Evolutionary conservation across 2,329 filamentous ascomycete species (phyloP).

Genomic region (Nemania sp.): DNA sequence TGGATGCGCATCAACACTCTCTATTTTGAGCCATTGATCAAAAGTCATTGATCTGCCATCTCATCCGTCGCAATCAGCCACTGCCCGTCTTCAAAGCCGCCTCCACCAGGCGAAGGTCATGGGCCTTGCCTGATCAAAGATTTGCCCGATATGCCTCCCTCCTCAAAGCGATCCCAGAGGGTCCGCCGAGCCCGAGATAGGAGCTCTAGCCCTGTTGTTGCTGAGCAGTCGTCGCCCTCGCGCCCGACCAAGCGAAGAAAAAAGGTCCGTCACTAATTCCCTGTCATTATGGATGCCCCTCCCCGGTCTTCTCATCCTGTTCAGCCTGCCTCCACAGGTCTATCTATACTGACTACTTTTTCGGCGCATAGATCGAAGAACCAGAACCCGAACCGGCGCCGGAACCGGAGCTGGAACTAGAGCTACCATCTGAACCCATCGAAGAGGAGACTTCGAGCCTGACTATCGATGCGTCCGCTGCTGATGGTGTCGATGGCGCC

Average conservation of each 20-base stretch:
- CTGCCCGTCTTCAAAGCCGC: not conserved
- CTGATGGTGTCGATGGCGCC: constrained; percentile 6
- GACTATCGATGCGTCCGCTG: constrained; percentile 35
- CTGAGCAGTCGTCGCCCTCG: constrained; percentile 61
- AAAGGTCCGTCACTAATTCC: constrained; percentile 49
- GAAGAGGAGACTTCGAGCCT: constrained; percentile 43
- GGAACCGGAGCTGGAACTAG: constrained; percentile 29
- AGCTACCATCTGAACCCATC: constrained; percentile 47
- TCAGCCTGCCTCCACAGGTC: not conserved
- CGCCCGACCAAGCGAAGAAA: constrained; percentile 68
- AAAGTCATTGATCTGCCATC: too few relatives aligned
- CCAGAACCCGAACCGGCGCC: constrained; percentile 39
- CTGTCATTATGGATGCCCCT: not conserved
- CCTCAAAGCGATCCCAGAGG: constrained; percentile 46
- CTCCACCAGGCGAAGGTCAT: constrained; percentile 25
- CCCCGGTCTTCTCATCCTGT: constrained; percentile 15
- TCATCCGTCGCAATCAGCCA: too few relatives aligned
- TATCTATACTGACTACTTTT: constrained; percentile 21
- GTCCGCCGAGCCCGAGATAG: constrained; percentile 42
- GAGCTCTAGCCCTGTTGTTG: constrained; percentile 41
- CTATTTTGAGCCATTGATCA: too few relatives aligned
- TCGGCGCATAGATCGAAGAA: constrained; percentile 45
- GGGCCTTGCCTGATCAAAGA: constrained; percentile 28
- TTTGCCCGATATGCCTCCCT: constrained; percentile 43
- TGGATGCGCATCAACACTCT: too few relatives aligned